phyloP scores from a whole-genome alignment of 306 rosid genomes.

The Fagus sylvatica region DNA sequence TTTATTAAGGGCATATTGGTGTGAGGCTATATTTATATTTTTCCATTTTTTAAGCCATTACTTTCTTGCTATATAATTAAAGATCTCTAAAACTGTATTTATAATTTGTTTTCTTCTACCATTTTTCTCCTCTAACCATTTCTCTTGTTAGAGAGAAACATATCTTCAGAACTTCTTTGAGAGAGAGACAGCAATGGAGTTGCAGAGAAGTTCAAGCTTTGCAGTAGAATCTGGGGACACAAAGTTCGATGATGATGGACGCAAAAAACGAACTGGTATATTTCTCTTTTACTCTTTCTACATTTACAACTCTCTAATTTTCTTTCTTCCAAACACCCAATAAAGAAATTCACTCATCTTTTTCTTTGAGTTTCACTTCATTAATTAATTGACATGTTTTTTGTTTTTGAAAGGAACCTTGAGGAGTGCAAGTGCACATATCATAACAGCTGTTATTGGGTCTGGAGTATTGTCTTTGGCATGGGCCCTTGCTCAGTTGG shows the following conservation, averaged over 20 bases:
- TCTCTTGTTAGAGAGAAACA: background rate
- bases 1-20: too few species aligned
- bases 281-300: background rate
- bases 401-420: conserved; percentile 41
- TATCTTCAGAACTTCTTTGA: background rate
- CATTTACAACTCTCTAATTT: too few species aligned
- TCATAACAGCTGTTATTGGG: conserved; percentile 49
- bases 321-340: background rate
- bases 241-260: conserved; percentile 47
- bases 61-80: background rate
- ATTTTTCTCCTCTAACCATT: background rate
- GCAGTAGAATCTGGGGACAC: background rate
- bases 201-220: background rate
- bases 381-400: background rate
- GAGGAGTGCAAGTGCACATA: conserved; percentile 45
- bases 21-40: too few species aligned
- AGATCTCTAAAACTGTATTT: background rate
- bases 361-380: background rate
- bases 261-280: conserved; percentile 37
- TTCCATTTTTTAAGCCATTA: background rate
- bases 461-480: conserved; percentile 47
- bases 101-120: background rate
- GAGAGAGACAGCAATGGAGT: background rate
- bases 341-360: background rate
- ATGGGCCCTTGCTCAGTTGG: conserved; percentile 52